Conservation (phyloP, 768 basidiomycete genomes). For the Russula dissimulans region DNA sequence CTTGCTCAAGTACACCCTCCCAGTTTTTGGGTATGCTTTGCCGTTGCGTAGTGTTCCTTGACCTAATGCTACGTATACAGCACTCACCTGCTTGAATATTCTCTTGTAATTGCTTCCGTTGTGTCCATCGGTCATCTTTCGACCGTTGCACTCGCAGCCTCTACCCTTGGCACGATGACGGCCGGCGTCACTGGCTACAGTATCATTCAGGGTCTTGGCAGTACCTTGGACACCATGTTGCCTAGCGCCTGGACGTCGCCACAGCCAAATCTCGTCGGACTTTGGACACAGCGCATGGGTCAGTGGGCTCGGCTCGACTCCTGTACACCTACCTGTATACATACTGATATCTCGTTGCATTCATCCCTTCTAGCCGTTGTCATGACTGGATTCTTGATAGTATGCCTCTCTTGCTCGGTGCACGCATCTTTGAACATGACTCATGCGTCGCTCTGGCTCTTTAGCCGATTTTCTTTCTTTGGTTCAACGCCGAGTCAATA, state of each 20-base stretch:
- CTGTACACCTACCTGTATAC: neutral
- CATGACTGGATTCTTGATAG: conserved; percentile 47
- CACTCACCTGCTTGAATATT: conserved; percentile 77
- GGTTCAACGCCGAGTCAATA: conserved; percentile 77
- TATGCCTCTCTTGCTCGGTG: conserved; percentile 28
- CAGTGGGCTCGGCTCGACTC: conserved; percentile 22
- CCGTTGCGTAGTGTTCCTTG: neutral
- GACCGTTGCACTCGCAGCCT: conserved; percentile 78
- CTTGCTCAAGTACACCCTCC: conserved; percentile 54
- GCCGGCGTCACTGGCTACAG: conserved; percentile 59
- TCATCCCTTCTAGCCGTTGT: conserved; percentile 46
- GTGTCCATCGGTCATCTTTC: conserved; percentile 87
- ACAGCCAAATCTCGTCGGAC: conserved; percentile 73
- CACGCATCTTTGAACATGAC: neutral
- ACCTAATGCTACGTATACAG: conserved; percentile 29
- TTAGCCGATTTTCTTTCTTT: conserved; percentile 53
- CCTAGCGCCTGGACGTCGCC: conserved; percentile 92
- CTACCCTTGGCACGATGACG: conserved; percentile 40
- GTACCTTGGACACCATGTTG: conserved; percentile 85
- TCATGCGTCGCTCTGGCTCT: conserved; percentile 1
- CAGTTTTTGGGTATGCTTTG: conserved; percentile 51
- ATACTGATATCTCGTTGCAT: neutral
- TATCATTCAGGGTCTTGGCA: conserved; percentile 73
- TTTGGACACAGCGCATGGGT: conserved; percentile 90
- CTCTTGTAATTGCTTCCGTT: conserved; percentile 74